Evolutionary conservation across 768 basidiomycete genomes (phyloP).

Genomic region (Favolaschia claudopus): DNA sequence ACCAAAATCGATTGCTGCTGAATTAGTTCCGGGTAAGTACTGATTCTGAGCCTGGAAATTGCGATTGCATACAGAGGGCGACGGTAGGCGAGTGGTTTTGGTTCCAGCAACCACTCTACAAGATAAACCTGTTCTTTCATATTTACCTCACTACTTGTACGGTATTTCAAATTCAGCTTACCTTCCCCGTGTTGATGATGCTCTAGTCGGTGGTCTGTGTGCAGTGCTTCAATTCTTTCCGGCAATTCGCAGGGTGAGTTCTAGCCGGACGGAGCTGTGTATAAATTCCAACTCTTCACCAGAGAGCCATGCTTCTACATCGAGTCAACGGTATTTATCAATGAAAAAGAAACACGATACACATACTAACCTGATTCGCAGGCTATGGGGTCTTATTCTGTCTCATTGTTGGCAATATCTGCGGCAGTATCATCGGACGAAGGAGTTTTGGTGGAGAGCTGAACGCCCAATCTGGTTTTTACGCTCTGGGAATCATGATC

Average conservation of each 20-base stretch:
- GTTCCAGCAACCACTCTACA: slow-evolving; percentile 29
- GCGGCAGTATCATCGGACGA: slow-evolving; percentile 27
- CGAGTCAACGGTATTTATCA: slow-evolving; percentile 30
- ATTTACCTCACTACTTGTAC: slow-evolving; percentile 35
- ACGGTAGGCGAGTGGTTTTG: slow-evolving; percentile 39
- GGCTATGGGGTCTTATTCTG: slow-evolving; percentile 28
- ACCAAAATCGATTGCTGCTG: neutral
- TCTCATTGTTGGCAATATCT: slow-evolving; percentile 30
- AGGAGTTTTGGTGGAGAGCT: slow-evolving; percentile 35
- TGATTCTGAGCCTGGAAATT: neutral
- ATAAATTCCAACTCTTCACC: neutral
- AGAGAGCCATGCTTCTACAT: slow-evolving; percentile 31
- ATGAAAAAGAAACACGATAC: neutral
- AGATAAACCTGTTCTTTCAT: slow-evolving; percentile 31
- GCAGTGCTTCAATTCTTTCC: slow-evolving; percentile 35
- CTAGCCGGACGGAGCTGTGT: neutral
- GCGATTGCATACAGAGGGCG: too few relatives aligned
- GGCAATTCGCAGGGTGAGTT: slow-evolving; percentile 32
- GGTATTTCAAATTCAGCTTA: neutral
- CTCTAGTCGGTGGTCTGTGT: slow-evolving; percentile 32
- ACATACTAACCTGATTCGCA: neutral
- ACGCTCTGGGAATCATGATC: slow-evolving; percentile 30
- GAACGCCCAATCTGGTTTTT: slow-evolving; percentile 34
- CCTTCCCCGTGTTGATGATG: neutral
- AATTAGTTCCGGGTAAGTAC: slow-evolving; percentile 6